A percentile compares a stretch with the other conserved stretches of the same genome.
phyloP scores from a whole-genome alignment of 768 basidiomycete genomes.

The Russula griseocarnosa region DNA sequence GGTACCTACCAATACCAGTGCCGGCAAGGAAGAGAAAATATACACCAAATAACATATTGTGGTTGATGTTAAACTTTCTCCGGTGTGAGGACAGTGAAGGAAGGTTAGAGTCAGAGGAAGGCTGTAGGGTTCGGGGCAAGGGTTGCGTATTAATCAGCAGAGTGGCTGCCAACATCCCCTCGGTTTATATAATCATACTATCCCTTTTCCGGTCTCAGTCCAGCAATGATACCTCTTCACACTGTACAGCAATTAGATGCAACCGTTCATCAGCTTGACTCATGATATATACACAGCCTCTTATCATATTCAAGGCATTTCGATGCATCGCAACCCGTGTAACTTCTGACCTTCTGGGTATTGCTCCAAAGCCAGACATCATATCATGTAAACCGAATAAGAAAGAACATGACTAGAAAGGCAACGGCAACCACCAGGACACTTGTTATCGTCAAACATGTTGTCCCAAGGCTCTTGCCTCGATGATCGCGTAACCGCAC shows the following conservation, averaged over 20 bases:
- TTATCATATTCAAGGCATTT: background rate
- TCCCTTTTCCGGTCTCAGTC: too few species aligned
- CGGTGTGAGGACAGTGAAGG: background rate
- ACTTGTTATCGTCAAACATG: slow-evolving; percentile 48
- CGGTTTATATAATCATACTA: background rate
- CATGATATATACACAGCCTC: background rate
- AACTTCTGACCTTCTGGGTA: too few species aligned
- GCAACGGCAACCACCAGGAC: slow-evolving; percentile 62
- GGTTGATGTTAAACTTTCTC: background rate
- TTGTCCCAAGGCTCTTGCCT: slow-evolving; percentile 49
- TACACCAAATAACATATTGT: background rate
- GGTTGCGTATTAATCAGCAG: background rate
- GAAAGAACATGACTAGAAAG: slow-evolving; percentile 66
- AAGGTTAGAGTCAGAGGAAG: background rate
- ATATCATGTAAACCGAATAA: slow-evolving; percentile 58
- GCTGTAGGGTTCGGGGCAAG: background rate
- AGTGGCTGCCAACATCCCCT: background rate
- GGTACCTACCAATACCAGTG: slow-evolving; percentile 22
- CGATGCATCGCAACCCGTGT: too few species aligned
- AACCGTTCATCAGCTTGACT: background rate
- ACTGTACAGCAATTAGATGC: background rate
- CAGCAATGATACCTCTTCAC: too few species aligned
- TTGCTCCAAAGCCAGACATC: too few species aligned
- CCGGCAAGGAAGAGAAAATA: slow-evolving; percentile 7
- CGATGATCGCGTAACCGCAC: slow-evolving; percentile 44